Evolutionary conservation across 2,329 filamentous ascomycete genomes (phyloP), one percentile per base, ranked within the genome.

Genomic region (Tolypocladium tundrense): DNA sequence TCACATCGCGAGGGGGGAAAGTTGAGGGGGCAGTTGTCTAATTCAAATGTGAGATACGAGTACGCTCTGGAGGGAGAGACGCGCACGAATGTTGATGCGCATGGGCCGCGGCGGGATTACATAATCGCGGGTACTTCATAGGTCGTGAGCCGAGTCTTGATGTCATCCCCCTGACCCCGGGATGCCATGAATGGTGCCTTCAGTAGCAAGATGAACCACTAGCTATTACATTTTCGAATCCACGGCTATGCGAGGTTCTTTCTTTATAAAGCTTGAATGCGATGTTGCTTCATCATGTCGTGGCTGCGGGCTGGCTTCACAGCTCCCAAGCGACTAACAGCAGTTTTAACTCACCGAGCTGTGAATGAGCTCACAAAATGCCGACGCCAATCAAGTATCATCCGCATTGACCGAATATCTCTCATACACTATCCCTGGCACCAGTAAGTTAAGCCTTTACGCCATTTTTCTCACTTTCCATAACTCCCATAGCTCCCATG

Each of bases 1-100:
- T 58, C 53, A 58, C 62, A 63, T 63, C 57, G 56, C 56, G 57
- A 57, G 55, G 51, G n/a, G 56, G 19, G 24, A 11, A 19, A 24
- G 35, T 53, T 40, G 48, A 33, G 40, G 52, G 33, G 31, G 24
- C 21, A 27, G 33, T 35, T 27, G 24, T 52, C 16, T 37, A 52
- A 31, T 40, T 37, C 19, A 19, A 51, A 31, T 19, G 48, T 21
- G n/a, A 7, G 19, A 35, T 35, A 1, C 19, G 27, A 31, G 27
- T 35, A 3, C 19, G 35, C 19, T 19, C 13, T n/a, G 16, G 19
- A 51, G 48, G 19, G 48, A 35, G 48, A 52, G 9, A 19, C 48
- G 48, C 19, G 48, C 14, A 33, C 31, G 31, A 52, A 52, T 51
- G 48, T 35, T 51, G 48, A 21, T 33, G 48, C 27, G 27, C 48